Evolutionary conservation across 441 rosid genomes (phyloP).

Genomic region (Arabidopsis hybrid): DNA sequence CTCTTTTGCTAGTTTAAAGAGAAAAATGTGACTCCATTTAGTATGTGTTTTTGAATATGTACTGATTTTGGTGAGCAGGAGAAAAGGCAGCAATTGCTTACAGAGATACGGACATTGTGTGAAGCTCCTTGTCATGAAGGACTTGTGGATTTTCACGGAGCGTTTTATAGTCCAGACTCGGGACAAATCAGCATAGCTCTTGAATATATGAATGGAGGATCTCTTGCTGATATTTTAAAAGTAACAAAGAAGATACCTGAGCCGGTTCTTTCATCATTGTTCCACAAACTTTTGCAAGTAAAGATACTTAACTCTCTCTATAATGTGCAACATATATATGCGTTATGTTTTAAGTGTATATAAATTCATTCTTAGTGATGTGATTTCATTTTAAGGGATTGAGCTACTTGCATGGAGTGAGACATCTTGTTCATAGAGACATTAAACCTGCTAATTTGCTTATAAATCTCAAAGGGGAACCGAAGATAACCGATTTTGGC

Average conservation of each 20-base stretch:
- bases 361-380: conserved; percentile 13
- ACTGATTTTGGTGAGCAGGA: conserved; percentile 56
- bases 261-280: conserved; percentile 85
- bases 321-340: conserved; percentile 10
- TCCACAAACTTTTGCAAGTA: conserved; percentile 82
- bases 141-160: conserved; percentile 92
- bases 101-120: conserved; percentile 87
- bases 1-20: conserved; percentile 12
- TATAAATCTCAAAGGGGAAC: conserved; percentile 92
- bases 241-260: conserved; percentile 72
- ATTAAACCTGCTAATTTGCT: conserved; percentile 98
- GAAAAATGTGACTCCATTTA: neutral
- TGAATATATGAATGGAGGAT: conserved; percentile 96
- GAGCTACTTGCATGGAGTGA: conserved; percentile 83
- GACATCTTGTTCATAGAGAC: conserved; percentile 94
- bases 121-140: conserved; percentile 93
- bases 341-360: neutral
- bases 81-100: conserved; percentile 91
- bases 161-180: conserved; percentile 86
- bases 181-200: conserved; percentile 97
- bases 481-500: conserved; percentile 95
- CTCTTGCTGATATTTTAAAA: conserved; percentile 83
- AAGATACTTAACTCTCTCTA: conserved; percentile 33
- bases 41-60: neutral
- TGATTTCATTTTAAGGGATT: conserved; percentile 57